Percentiles rank a stretch among this genome's conserved stretches.
phyloP scores from a whole-genome alignment of 306 rosid species.

The Castanea mollissima region DNA sequence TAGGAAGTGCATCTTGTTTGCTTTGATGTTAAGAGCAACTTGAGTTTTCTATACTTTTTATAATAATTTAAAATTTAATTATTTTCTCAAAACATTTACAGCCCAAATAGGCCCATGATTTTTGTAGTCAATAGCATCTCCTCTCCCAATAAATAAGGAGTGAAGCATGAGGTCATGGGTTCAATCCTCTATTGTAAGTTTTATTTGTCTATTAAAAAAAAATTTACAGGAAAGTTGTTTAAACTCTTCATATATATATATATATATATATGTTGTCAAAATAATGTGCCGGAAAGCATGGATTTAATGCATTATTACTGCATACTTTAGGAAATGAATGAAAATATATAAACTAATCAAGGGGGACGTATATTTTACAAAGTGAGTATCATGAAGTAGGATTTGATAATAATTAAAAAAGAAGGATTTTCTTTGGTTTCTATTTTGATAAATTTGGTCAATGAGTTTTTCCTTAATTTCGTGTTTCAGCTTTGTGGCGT shows the following conservation, averaged over 20 bases:
- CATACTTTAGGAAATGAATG: background rate
- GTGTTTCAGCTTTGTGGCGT: background rate
- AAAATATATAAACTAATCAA: background rate
- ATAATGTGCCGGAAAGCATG: background rate
- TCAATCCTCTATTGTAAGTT: background rate
- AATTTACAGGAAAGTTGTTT: background rate
- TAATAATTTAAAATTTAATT: background rate
- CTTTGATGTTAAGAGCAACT: too few relatives aligned
- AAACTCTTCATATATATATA: background rate
- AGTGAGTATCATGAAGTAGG: background rate
- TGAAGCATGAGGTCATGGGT: background rate
- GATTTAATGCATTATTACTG: too few relatives aligned
- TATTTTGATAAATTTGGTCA: background rate
- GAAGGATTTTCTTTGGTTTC: background rate
- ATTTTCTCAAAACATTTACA: background rate
- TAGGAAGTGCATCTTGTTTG: background rate
- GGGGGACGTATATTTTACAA: background rate
- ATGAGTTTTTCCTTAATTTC: background rate
- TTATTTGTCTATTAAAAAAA: background rate
- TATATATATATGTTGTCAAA: background rate
- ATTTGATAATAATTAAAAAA: background rate
- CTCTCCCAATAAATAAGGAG: background rate
- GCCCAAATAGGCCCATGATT: background rate
- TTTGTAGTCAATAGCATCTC: background rate
- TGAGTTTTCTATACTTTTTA: too few relatives aligned